Evolutionary conservation across 2,329 filamentous ascomycete species (phyloP).

Genomic region (Monilinia aucupariae): DNA sequence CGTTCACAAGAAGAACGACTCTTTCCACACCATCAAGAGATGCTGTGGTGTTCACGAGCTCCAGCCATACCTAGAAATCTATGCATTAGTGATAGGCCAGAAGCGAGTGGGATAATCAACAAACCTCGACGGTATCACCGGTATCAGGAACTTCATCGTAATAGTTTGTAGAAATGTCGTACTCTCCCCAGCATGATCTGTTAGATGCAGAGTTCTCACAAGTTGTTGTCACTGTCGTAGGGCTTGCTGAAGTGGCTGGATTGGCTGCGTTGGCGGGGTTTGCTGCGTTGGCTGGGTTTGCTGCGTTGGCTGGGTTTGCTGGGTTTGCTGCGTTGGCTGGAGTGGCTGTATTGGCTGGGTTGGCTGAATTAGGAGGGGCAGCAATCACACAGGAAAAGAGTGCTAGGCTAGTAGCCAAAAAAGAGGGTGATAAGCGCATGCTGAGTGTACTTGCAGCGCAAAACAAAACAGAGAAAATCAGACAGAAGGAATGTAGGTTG

Average conservation of each 20-base stretch:
- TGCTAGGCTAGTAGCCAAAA: neutral
- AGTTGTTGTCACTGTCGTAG: too few species aligned
- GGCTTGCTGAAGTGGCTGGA: neutral
- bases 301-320: neutral
- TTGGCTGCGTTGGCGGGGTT: neutral
- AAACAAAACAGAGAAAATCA: neutral
- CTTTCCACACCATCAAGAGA: conserved; percentile 31
- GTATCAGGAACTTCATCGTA: conserved; percentile 36
- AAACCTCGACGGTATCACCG: conserved; percentile 42
- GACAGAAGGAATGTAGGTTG: neutral
- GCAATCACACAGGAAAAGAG: neutral
- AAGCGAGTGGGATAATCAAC: neutral
- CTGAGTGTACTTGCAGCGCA: neutral
- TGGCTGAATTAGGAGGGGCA: neutral
- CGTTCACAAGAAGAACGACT: conserved; percentile 31
- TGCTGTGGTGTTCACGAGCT: conserved; percentile 18
- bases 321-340: neutral
- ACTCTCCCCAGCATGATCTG: conserved; percentile 41
- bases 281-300: neutral
- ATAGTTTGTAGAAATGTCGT: conserved; percentile 41
- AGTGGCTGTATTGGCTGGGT: neutral
- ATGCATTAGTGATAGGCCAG: neutral
- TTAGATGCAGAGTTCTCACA: conserved; percentile 15
- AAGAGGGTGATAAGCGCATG: conserved; percentile 2
- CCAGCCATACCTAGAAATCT: conserved; percentile 17